These are phyloP conservation scores for Pseudogymnoascus sp. DNA, from an alignment of 2,329 filamentous ascomycete species.

Conservation along the genomic window DNA sequence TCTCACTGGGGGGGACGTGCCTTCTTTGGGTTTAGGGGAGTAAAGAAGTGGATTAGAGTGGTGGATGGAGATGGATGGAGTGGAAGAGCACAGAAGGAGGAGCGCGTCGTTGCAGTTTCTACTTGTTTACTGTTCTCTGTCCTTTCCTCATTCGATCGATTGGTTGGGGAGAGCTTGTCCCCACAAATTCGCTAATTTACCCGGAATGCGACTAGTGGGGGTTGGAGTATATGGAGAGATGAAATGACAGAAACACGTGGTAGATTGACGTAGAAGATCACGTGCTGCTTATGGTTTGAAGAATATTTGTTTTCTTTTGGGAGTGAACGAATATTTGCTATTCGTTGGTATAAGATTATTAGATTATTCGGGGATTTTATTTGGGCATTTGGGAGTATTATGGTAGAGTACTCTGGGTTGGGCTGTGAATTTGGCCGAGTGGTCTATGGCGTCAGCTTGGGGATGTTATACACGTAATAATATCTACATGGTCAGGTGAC, in stretches of 20 bases:
- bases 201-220: neutral
- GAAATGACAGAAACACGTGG: neutral
- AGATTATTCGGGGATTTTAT: no score
- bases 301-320: neutral
- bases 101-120: no score
- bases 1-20: slow-evolving; percentile 3
- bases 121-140: no score
- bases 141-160: neutral
- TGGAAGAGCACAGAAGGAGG: slow-evolving; percentile 8
- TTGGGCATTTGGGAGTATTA: no score
- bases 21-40: neutral
- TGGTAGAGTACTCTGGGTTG: neutral
- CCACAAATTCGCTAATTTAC: slow-evolving; percentile 8
- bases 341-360: no score
- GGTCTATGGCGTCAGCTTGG: neutral
- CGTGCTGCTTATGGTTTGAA: neutral
- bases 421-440: neutral
- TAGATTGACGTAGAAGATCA: neutral
- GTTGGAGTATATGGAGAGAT: neutral
- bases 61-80: no score
- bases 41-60: neutral
- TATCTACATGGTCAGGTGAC: neutral
- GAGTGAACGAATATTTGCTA: no score
- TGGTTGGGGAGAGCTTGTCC: neutral
- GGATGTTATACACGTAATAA: neutral